Conservation (phyloP, 768 basidiomycete genomes). For the Boletus rufocinnamomeus region DNA sequence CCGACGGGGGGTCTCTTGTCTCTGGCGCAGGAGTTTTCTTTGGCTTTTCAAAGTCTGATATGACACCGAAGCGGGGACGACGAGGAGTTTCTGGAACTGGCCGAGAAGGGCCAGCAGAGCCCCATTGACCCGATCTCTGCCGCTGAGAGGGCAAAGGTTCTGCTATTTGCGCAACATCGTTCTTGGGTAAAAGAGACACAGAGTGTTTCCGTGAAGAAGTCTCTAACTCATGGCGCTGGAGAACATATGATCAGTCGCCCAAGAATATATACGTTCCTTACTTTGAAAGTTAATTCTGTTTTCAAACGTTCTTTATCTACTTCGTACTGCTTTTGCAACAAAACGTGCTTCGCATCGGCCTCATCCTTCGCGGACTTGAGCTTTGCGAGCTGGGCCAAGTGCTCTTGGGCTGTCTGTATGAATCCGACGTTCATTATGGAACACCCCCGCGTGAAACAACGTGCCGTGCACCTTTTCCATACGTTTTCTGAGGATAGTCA, state of each 20-base stretch:
- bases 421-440: not conserved
- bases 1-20: slow-evolving; percentile 26
- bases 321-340: slow-evolving; percentile 62
- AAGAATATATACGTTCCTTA: slow-evolving; percentile 32
- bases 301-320: slow-evolving; percentile 70
- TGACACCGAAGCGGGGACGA: slow-evolving; percentile 37
- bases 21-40: slow-evolving; percentile 18
- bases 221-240: slow-evolving; percentile 70
- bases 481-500: slow-evolving; percentile 61
- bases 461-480: slow-evolving; percentile 57
- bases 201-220: slow-evolving; percentile 53
- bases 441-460: not conserved
- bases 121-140: slow-evolving; percentile 36
- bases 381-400: slow-evolving; percentile 55
- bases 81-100: slow-evolving; percentile 40
- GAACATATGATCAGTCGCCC: slow-evolving; percentile 16
- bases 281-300: slow-evolving; percentile 71
- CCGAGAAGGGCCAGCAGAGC: slow-evolving; percentile 31
- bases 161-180: slow-evolving; percentile 44
- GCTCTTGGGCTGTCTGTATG: slow-evolving; percentile 56
- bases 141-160: slow-evolving; percentile 42
- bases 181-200: slow-evolving; percentile 47
- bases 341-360: slow-evolving; percentile 54
- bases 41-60: slow-evolving; percentile 26
- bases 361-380: slow-evolving; percentile 63